A percentile compares a stretch with the other conserved stretches of the same genome.
Evolutionary conservation across 352 stramenopile species (phyloP).

Genomic region (Globisporangium acanthophoron): DNA sequence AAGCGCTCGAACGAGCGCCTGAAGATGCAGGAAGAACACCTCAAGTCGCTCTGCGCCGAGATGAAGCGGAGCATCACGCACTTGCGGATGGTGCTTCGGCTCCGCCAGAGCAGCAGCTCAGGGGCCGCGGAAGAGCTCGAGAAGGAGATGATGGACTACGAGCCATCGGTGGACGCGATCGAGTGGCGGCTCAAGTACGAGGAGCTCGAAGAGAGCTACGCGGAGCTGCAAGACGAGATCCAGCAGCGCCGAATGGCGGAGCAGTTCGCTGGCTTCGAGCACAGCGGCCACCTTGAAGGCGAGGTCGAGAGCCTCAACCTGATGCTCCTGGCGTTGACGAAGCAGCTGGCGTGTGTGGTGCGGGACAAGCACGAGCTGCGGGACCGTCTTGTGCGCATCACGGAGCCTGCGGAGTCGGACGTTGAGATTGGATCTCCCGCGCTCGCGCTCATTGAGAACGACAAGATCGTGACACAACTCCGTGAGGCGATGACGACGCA

Average conservation of each 20-base stretch:
- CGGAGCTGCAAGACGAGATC: constrained; percentile 44
- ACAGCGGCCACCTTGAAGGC: constrained; percentile 7
- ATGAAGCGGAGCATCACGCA: constrained; percentile 57
- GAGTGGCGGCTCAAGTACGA: constrained; percentile 84
- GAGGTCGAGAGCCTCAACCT: constrained; percentile 62
- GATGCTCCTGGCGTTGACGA: constrained; percentile 56
- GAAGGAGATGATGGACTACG: constrained; percentile 32
- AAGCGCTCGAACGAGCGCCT: constrained; percentile 54
- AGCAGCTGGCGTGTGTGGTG: constrained; percentile 61
- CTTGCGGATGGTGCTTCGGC: constrained; percentile 49
- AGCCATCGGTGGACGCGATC: constrained; percentile 66
- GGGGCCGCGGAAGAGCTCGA: constrained; percentile 7
- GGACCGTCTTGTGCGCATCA: constrained; percentile 24
- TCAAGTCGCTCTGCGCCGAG: constrained; percentile 43
- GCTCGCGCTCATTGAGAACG: background rate
- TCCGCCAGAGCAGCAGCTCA: constrained; percentile 16
- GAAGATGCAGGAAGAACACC: constrained; percentile 42
- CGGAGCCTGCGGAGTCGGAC: background rate
- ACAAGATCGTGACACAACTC: constrained; percentile 28
- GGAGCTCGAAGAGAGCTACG: constrained; percentile 59
- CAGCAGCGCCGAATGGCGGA: constrained; percentile 16
- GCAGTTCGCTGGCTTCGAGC: constrained; percentile 2
- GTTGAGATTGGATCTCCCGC: background rate
- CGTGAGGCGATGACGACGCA: constrained; percentile 40
- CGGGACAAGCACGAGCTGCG: constrained; percentile 74